A percentile compares a stretch with the other conserved stretches of the same genome.
These are phyloP conservation scores for Chrysophaeum taylorii DNA, from an alignment of 352 stramenopile species.

Conservation along the genomic window DNA sequence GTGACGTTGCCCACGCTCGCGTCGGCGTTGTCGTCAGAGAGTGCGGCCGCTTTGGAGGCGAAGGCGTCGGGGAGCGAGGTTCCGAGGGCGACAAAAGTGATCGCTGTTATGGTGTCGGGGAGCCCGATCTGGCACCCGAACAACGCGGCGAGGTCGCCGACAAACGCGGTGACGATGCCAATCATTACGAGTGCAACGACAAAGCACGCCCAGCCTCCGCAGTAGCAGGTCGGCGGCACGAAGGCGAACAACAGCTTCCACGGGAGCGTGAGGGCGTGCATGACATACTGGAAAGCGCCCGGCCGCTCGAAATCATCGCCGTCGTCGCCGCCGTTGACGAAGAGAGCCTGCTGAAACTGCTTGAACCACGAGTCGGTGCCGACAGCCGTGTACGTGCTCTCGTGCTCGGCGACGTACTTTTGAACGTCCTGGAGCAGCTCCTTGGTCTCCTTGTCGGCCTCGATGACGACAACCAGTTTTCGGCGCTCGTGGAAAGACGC, in stretches of 20 bases:
- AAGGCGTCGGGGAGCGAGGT: conserved; percentile 40
- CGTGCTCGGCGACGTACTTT: conserved; percentile 20
- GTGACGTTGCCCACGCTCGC: conserved; percentile 39
- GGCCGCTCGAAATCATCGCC: conserved; percentile 12
- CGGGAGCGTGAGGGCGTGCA: conserved; percentile 28
- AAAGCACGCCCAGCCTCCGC: conserved; percentile 28
- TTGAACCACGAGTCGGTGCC: conserved; percentile 20
- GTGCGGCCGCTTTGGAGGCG: conserved; percentile 30
- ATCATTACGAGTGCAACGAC: conserved; percentile 32
- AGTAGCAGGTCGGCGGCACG: conserved; percentile 31
- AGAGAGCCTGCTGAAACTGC: conserved; percentile 29
- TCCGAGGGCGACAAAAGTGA: conserved; percentile 39
- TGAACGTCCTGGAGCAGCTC: conserved; percentile 24
- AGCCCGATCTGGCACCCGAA: conserved; percentile 40
- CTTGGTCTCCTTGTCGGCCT: conserved; percentile 23
- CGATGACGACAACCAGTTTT: conserved; percentile 21
- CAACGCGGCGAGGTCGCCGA: conserved; percentile 35
- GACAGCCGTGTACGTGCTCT: conserved; percentile 19
- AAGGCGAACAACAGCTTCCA: conserved; percentile 35
- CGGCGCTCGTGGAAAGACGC: conserved; percentile 22
- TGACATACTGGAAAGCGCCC: conserved; percentile 21
- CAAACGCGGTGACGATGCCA: conserved; percentile 30
- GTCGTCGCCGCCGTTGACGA: conserved; percentile 23
- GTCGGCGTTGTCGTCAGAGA: conserved; percentile 33
- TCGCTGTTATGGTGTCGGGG: conserved; percentile 29